Evolutionary conservation across 1,139 yeast species (phyloP), one percentile per base, ranked within the genome.

Genomic region (Blastobotrys petasosporus): DNA sequence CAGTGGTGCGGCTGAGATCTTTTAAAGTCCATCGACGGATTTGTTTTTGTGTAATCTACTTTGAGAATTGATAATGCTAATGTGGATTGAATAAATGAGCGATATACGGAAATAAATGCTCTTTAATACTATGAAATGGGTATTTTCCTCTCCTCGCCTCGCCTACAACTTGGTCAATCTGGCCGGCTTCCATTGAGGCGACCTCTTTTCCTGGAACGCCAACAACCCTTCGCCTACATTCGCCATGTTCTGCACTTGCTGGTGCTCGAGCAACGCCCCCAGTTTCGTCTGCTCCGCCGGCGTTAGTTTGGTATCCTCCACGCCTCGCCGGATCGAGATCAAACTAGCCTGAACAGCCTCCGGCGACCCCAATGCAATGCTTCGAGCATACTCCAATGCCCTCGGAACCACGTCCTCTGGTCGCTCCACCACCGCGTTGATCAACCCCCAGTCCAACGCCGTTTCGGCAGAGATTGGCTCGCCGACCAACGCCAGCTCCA

Each of bases 391-490:
- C 29, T 52, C 56, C 16, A 62, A 25, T 6, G 66, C 66, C 7
- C 53, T 51, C 2, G 58, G 56, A 32, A 60, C 44, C 11, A 63
- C 57, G 8, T 61, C 56, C 16, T 50, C 53, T 7, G 47, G 50
- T 11, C 44, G 47, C 25, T 52, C 54, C 2, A 57, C 64, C 2
- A 62, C 50, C 15, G 52, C 46, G 47, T 62, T 63, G 43, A 63
- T 46, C 23, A 63, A 41, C 4, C 66, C 66, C 65, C 66, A 63
- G 13, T 47, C 43, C 11, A 49, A 46, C 9, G 65, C 64, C 28
- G 51, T 50, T 13, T 53, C 48, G 1, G 63, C 62, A 3, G 59
- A 45, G 37, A 63, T 58, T 30, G 65, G 62, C 41, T 61, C 64
- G 3, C 61, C 63, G 5, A 59, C 51, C 7, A 62, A 50, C 2